Evolutionary conservation across 2,329 filamentous ascomycete genomes (phyloP).

Genomic region (Phoma herbarum): DNA sequence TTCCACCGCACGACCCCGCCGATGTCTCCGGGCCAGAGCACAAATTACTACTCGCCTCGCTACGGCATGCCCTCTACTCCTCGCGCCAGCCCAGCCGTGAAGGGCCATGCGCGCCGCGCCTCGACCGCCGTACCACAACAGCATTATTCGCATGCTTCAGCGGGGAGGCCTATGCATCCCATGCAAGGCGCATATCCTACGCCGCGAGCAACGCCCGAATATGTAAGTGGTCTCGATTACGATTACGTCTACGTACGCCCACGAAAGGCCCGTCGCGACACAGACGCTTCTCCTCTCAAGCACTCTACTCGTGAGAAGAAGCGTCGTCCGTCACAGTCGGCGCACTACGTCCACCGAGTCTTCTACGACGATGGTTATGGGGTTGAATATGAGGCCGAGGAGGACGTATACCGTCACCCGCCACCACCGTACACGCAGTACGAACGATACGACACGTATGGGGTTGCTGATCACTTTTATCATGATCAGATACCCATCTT

Average conservation of each 20-base stretch:
- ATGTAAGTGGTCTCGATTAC: slow-evolving; percentile 70
- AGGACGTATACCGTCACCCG: slow-evolving; percentile 56
- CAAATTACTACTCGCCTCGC: slow-evolving; percentile 63
- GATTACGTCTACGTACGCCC: slow-evolving; percentile 58
- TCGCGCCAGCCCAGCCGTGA: slow-evolving; percentile 56
- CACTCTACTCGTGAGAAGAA: slow-evolving; percentile 55
- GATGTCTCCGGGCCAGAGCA: slow-evolving; percentile 58
- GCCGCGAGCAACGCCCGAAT: slow-evolving; percentile 65
- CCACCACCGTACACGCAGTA: slow-evolving; percentile 61
- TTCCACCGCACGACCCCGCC: slow-evolving; percentile 47
- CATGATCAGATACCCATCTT: slow-evolving; percentile 60
- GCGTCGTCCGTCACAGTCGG: slow-evolving; percentile 61
- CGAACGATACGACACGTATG: slow-evolving; percentile 62
- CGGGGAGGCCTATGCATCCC: slow-evolving; percentile 53
- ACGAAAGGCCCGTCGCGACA: slow-evolving; percentile 51
- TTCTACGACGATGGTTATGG: slow-evolving; percentile 61
- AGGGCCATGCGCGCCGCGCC: slow-evolving; percentile 64
- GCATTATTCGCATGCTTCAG: slow-evolving; percentile 55
- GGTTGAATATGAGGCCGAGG: slow-evolving; percentile 58
- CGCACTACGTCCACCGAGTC: slow-evolving; percentile 65
- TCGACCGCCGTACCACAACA: slow-evolving; percentile 58
- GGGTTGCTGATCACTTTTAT: slow-evolving; percentile 63
- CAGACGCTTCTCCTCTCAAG: slow-evolving; percentile 52
- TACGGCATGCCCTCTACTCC: slow-evolving; percentile 59
- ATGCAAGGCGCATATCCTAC: slow-evolving; percentile 57